Evolutionary conservation across 495 filamentous ascomycete genomes (phyloP).

Genomic region (Stereocaulon alpinum): DNA sequence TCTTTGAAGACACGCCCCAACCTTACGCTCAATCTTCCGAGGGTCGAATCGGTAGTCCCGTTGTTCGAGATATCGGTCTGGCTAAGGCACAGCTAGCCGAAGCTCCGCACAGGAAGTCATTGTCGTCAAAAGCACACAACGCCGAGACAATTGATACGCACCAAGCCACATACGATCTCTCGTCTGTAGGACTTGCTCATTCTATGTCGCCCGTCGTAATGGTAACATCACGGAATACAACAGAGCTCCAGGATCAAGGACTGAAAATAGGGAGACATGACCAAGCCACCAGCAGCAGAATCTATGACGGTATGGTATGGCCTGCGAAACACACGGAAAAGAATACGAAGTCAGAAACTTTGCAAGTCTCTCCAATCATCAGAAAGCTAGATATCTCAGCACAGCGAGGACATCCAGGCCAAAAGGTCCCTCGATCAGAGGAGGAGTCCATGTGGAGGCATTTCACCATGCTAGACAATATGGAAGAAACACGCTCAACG

Average conservation of each 20-base stretch:
- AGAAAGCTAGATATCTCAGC: too few relatives aligned
- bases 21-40: not conserved
- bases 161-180: not conserved
- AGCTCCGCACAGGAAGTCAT: not conserved
- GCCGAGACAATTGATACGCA: not conserved
- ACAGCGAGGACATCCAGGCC: too few relatives aligned
- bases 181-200: not conserved
- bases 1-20: slow-evolving; percentile 2
- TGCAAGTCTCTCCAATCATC: too few relatives aligned
- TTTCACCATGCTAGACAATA: not conserved
- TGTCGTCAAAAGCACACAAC: not conserved
- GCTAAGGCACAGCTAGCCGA: not conserved
- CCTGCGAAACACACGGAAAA: not conserved
- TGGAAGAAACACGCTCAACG: not conserved
- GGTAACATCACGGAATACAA: not conserved
- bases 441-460: not conserved
- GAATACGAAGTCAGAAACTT: not conserved
- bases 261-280: not conserved
- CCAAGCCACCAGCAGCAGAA: too few relatives aligned
- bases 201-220: not conserved
- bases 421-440: not conserved
- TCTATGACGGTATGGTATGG: too few relatives aligned
- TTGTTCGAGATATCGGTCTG: not conserved
- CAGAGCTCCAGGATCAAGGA: not conserved
- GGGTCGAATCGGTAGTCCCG: not conserved